Evolutionary conservation across 2,329 filamentous ascomycete genomes (phyloP).

Genomic region (Pseudogymnoascus sp.): DNA sequence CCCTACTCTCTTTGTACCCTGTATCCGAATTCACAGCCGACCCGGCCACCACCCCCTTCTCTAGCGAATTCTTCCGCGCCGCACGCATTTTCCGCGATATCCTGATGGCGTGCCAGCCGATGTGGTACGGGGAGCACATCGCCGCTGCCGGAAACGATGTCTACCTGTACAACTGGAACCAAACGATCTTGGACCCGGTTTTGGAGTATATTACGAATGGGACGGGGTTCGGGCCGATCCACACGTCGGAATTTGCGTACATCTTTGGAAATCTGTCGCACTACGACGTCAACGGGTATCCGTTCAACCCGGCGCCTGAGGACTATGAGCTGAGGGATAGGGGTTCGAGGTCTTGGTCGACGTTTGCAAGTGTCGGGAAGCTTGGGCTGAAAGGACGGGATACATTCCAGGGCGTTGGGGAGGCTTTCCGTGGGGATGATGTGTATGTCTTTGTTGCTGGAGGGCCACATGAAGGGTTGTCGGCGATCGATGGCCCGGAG

Average conservation of each 20-base stretch:
- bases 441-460: conserved; percentile 37
- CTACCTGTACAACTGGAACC: conserved; percentile 45
- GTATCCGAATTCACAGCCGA: conserved; percentile 36
- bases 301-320: conserved; percentile 29
- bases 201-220: conserved; percentile 28
- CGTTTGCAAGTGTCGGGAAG: conserved; percentile 35
- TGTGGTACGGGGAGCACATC: conserved; percentile 34
- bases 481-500: conserved; percentile 30
- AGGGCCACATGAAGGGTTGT: conserved; percentile 36
- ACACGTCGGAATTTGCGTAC: conserved; percentile 47
- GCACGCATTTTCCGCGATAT: conserved; percentile 44
- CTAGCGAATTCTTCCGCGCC: conserved; percentile 41
- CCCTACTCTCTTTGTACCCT: conserved; percentile 44
- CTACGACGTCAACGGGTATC: conserved; percentile 32
- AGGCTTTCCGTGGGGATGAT: conserved; percentile 28
- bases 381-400: conserved; percentile 27
- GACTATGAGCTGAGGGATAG: conserved; percentile 35
- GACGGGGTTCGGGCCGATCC: conserved; percentile 38
- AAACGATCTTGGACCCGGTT: conserved; percentile 42
- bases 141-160: conserved; percentile 34
- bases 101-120: conserved; percentile 39
- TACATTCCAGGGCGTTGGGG: conserved; percentile 36
- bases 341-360: conserved; percentile 40
- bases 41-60: conserved; percentile 29
- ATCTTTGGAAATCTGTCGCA: conserved; percentile 39